Evolutionary conservation across 768 basidiomycete species (phyloP), one percentile per base, ranked within the genome.

Genomic region (Termitomyces sp.): DNA sequence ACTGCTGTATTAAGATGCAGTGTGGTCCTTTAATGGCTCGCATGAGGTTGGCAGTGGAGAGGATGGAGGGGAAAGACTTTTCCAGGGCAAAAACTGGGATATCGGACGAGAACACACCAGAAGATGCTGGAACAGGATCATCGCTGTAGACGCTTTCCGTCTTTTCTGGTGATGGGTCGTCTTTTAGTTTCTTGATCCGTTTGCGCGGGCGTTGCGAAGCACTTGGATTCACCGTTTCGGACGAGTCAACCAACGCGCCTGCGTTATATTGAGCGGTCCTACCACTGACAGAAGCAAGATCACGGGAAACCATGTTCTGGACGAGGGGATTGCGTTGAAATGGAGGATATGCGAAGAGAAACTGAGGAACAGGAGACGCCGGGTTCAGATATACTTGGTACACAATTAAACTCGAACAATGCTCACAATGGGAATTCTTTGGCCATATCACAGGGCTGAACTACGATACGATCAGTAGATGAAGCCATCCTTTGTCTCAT

Each of bases 51-150:
- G 69, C 60, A 4, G 73, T 66, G 15, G 60, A 58, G 53, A 74
- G 49, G 54, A 78, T 73, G 1, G 75, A 72, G 1, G 76, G 74
- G 58, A 75, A 77, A 6, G 71, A 68, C 41, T 58, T 67, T 27
- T 73, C 70, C 22, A 77, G 66, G 41, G 70, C 58, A 55, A 73
- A 74, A 8, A 49, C 64, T 6, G 62, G 63, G 20, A 56, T 53
- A 20, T 67, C 58, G 49, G 54, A 13, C 6, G 31, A 36, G 48
- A 62, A 27, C 16, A 52, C 48, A 20, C 57, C 50, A 5, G 72
- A 69, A 0, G 65, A 66, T 18, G 72, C 57, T 12, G 68, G 64
- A 0, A 61, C 64, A n/a, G 67, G 62, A 11, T 70, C 65, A n/a
- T 67, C 61, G 48, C 68, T 73, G 48, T 54, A 36, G 22, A 69